A percentile compares a stretch with the other conserved stretches of the same genome.
These are phyloP conservation scores for Castanea crenata DNA, from an alignment of 306 rosid species.

Conservation along the genomic window DNA sequence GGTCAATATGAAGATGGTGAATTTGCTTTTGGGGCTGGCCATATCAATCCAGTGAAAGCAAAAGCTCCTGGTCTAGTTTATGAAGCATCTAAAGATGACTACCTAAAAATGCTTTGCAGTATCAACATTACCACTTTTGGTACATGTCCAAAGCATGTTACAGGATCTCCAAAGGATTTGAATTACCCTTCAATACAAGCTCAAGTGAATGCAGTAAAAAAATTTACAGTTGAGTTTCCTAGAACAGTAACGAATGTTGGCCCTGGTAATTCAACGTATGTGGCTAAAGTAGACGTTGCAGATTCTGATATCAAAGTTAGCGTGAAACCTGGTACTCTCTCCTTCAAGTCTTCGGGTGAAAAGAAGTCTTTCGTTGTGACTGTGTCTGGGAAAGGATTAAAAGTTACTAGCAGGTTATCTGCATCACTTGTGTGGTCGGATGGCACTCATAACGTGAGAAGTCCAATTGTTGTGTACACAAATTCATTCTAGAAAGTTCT, in stretches of 20 bases:
- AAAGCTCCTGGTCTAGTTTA: constrained; percentile 32
- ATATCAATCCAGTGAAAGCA: constrained; percentile 26
- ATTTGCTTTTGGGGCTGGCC: constrained; percentile 29
- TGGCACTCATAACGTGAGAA: constrained; percentile 26
- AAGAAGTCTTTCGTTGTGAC: constrained; percentile 28
- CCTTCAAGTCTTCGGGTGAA: constrained; percentile 24
- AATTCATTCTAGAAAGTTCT: too few species aligned
- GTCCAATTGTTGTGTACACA: constrained; percentile 24
- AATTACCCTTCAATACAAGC: constrained; percentile 31
- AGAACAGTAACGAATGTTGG: constrained; percentile 37
- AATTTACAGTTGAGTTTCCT: constrained; percentile 6
- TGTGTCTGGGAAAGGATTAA: constrained; percentile 4
- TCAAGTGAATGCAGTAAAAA: background rate
- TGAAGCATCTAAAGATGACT: constrained; percentile 32
- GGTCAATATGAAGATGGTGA: constrained; percentile 11
- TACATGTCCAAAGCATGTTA: background rate
- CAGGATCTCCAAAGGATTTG: constrained; percentile 20
- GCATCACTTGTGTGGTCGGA: constrained; percentile 33
- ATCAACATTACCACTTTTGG: background rate
- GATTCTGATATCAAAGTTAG: background rate
- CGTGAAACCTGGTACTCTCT: constrained; percentile 24
- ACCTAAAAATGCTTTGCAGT: constrained; percentile 25
- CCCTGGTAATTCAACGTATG: constrained; percentile 19
- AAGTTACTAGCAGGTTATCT: background rate
- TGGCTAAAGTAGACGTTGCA: background rate